Percentiles rank a stretch among this genome's conserved stretches.
Conservation (phyloP, 2,329 filamentous ascomycete genomes). For the Metarhizium rileyi region DNA sequence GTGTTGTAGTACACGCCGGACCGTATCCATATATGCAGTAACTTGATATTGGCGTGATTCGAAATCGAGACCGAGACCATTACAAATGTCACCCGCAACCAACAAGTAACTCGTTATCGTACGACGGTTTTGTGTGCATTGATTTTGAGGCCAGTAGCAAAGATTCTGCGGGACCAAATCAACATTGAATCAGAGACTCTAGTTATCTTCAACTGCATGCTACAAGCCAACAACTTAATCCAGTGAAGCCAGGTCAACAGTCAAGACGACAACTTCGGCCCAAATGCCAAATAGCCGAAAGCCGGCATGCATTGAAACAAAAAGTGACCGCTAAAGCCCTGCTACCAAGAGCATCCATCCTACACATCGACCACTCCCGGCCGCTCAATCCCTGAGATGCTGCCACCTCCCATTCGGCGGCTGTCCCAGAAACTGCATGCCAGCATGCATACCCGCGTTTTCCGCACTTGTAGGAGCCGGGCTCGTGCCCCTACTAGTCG, state of each 20-base stretch:
- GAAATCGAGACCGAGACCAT: neutral
- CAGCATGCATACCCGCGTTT: conserved; percentile 16
- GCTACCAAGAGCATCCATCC: neutral
- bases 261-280: neutral
- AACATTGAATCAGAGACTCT: neutral
- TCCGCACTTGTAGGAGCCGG: conserved; percentile 28
- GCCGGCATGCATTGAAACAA: neutral
- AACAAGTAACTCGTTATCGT: neutral
- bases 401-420: conserved; percentile 32
- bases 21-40: neutral
- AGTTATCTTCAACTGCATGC: neutral
- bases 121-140: neutral
- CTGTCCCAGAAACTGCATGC: conserved; percentile 30
- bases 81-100: neutral
- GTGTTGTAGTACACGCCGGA: neutral
- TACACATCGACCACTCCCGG: neutral
- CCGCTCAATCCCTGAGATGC: conserved; percentile 30
- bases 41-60: neutral
- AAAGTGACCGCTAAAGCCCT: neutral
- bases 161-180: neutral
- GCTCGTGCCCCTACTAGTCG: conserved; percentile 40
- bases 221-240: neutral
- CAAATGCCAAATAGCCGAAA: neutral
- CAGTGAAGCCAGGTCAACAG: neutral
- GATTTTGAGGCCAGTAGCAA: neutral